Conservation (phyloP, 2,329 filamentous ascomycete genomes). For the Colletotrichum higginsianum region DNA sequence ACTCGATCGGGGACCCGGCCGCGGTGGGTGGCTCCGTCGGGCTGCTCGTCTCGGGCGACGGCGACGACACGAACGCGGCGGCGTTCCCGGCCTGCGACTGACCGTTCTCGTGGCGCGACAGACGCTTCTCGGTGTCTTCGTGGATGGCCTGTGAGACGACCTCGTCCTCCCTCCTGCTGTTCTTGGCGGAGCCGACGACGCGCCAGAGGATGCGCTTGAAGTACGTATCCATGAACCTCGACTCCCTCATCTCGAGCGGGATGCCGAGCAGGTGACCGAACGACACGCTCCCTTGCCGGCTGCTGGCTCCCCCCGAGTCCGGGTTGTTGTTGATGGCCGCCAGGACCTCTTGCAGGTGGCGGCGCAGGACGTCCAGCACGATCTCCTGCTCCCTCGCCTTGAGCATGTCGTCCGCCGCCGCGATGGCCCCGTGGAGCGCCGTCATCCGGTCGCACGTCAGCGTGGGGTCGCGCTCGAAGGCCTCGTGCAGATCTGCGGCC, state of each 20-base stretch:
- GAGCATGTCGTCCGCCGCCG: slow-evolving; percentile 39
- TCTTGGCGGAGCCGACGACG: background rate
- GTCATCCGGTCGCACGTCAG: slow-evolving; percentile 2
- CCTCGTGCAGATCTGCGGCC: background rate
- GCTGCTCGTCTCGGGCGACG: background rate
- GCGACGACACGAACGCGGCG: too few species aligned
- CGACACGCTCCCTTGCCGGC: background rate
- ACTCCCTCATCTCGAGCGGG: slow-evolving; percentile 25
- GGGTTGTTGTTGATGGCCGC: slow-evolving; percentile 58
- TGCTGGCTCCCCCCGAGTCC: too few species aligned
- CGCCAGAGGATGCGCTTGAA: slow-evolving; percentile 18
- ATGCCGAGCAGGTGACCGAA: background rate
- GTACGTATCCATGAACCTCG: slow-evolving; percentile 33
- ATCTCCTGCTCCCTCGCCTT: slow-evolving; percentile 48
- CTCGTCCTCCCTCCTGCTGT: slow-evolving; percentile 14
- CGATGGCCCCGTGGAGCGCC: slow-evolving; percentile 1
- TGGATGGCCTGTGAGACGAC: slow-evolving; percentile 20
- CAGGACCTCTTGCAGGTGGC: slow-evolving; percentile 65
- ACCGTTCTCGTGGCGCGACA: background rate
- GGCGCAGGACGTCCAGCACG: slow-evolving; percentile 63
- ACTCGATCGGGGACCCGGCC: background rate
- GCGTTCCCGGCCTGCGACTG: background rate
- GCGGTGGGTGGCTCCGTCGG: too few species aligned
- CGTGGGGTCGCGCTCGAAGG: background rate
- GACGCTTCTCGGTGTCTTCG: slow-evolving; percentile 8